Conservation (phyloP, 2,329 filamentous ascomycete species). For the Ampelomyces quisqualis region DNA sequence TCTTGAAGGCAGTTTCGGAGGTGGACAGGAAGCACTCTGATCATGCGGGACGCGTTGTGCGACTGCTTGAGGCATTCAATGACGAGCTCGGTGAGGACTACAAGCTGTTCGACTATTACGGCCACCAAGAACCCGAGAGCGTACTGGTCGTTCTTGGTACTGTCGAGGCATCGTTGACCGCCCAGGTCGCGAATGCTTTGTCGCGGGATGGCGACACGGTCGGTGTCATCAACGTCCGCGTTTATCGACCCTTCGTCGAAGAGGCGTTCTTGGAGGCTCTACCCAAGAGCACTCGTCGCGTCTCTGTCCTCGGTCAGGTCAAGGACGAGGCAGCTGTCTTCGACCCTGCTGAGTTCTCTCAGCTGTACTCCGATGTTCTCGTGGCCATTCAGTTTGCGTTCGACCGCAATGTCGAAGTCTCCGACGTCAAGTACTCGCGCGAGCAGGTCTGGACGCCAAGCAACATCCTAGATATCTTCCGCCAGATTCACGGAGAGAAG, state of each 20-base stretch:
- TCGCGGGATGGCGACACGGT: slow-evolving; percentile 73
- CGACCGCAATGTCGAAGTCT: slow-evolving; percentile 62
- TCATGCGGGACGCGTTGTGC: slow-evolving; percentile 69
- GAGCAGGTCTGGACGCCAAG: slow-evolving; percentile 64
- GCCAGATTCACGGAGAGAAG: slow-evolving; percentile 48
- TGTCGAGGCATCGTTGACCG: slow-evolving; percentile 80
- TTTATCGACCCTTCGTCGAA: slow-evolving; percentile 94
- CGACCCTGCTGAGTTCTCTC: slow-evolving; percentile 77
- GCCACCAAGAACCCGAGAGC: slow-evolving; percentile 74
- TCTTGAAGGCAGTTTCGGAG: slow-evolving; percentile 62
- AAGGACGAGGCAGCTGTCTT: slow-evolving; percentile 68
- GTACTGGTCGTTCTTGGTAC: slow-evolving; percentile 93
- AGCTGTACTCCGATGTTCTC: slow-evolving; percentile 87
- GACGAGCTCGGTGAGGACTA: slow-evolving; percentile 92
- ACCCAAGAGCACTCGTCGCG: slow-evolving; percentile 70
- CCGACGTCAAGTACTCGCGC: slow-evolving; percentile 89
- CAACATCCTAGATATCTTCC: slow-evolving; percentile 52
- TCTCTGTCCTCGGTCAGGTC: slow-evolving; percentile 90
- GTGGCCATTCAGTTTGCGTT: slow-evolving; percentile 72
- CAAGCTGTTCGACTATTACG: slow-evolving; percentile 88
- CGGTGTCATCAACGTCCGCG: slow-evolving; percentile 84
- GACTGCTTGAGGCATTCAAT: slow-evolving; percentile 75
- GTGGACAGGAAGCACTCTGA: slow-evolving; percentile 69
- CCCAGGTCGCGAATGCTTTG: slow-evolving; percentile 74
- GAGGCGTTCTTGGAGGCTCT: slow-evolving; percentile 85